Evolutionary conservation across 768 basidiomycete species (phyloP).

Genomic region (Lepiota brunneoincarnata): DNA sequence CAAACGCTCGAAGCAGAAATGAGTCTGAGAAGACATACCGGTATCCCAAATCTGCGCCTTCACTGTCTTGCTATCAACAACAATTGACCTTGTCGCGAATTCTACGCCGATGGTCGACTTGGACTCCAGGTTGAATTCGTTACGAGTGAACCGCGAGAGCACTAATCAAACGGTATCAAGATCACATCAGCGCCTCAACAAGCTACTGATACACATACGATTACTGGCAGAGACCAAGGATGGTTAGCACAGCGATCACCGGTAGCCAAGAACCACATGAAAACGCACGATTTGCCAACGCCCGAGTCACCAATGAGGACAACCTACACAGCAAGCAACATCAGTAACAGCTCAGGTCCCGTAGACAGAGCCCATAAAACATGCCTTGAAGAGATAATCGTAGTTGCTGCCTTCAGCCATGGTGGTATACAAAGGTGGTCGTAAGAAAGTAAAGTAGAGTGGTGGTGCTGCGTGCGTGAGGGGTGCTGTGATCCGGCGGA

Average conservation of each 20-base stretch:
- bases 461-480: not conserved
- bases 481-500: slow-evolving; percentile 7
- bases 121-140: slow-evolving; percentile 98
- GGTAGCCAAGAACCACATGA: slow-evolving; percentile 9
- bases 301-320: slow-evolving; percentile 99
- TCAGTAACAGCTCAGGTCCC: slow-evolving; percentile 3
- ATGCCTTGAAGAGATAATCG: slow-evolving; percentile 98
- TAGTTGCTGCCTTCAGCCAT: slow-evolving; percentile 97
- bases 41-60: slow-evolving; percentile 99
- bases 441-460: slow-evolving; percentile 14
- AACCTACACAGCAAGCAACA: slow-evolving; percentile 51
- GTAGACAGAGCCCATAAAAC: slow-evolving; percentile 15
- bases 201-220: slow-evolving; percentile 42
- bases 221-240: slow-evolving; percentile 42
- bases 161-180: slow-evolving; percentile 56
- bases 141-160: slow-evolving; percentile 98
- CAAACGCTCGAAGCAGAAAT: not conserved
- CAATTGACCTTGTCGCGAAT: slow-evolving; percentile 94
- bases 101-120: slow-evolving; percentile 99
- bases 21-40: slow-evolving; percentile 47
- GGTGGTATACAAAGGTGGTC: slow-evolving; percentile 5
- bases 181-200: slow-evolving; percentile 12
- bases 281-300: slow-evolving; percentile 97
- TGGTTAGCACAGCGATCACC: slow-evolving; percentile 10
- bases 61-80: slow-evolving; percentile 93